Evolutionary conservation across 164 flowering plant species (phyloP).

Genomic region (Chloranthus sessilifolius): DNA sequence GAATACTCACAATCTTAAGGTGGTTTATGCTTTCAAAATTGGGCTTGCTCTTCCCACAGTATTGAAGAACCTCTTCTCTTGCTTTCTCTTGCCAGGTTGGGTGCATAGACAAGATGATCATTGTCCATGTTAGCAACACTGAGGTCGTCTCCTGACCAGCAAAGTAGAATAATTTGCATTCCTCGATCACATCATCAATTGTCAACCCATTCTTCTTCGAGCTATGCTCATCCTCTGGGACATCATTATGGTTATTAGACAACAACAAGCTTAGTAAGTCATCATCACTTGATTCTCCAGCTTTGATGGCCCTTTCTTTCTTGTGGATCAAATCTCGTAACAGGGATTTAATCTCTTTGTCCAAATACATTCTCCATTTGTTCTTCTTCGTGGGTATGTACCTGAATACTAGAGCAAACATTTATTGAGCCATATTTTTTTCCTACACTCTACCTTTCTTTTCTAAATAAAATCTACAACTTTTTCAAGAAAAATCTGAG

Average conservation of each 20-base stretch:
- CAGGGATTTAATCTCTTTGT: slow-evolving; percentile 12
- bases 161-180: slow-evolving; percentile 30
- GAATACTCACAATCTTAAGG: slow-evolving; percentile 24
- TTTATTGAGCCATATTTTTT: not conserved
- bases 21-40: slow-evolving; percentile 10
- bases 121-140: slow-evolving; percentile 18
- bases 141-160: slow-evolving; percentile 22
- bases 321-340: slow-evolving; percentile 16
- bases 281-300: slow-evolving; percentile 11
- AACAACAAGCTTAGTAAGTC: slow-evolving; percentile 22
- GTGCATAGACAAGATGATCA: slow-evolving; percentile 13
- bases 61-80: slow-evolving; percentile 16
- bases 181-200: slow-evolving; percentile 28
- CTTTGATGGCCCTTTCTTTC: slow-evolving; percentile 16
- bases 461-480: not conserved
- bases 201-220: slow-evolving; percentile 9
- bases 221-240: not conserved
- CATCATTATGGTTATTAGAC: slow-evolving; percentile 5
- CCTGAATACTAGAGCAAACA: slow-evolving; percentile 15
- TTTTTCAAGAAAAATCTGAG: not conserved
- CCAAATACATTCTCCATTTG: slow-evolving; percentile 18
- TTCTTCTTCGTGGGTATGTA: slow-evolving; percentile 30
- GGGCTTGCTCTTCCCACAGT: slow-evolving; percentile 13
- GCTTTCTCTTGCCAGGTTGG: slow-evolving; percentile 16
- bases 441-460: not conserved